Evolutionary conservation across 805 yeast genomes (phyloP).

Genomic region (Cyberlindnera mycetangii): DNA sequence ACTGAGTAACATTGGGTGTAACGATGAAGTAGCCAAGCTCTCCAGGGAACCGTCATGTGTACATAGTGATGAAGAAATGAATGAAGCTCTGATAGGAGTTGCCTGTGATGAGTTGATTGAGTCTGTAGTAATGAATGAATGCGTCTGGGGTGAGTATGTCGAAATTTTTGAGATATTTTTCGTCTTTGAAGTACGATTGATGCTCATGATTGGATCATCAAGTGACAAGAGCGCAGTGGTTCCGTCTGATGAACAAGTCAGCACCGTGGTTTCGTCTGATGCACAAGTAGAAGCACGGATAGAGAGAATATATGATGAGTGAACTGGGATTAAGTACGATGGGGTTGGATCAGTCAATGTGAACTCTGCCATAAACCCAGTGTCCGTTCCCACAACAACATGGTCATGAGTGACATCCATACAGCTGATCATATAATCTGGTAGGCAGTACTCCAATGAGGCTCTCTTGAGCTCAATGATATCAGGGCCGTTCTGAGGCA

Average conservation of each 20-base stretch:
- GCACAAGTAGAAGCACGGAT: conserved; percentile 35
- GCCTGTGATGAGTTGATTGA: conserved; percentile 37
- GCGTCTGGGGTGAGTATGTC: conserved; percentile 32
- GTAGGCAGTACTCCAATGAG: conserved; percentile 28
- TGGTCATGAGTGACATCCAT: conserved; percentile 43
- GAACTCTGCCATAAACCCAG: conserved; percentile 61
- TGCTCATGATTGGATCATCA: conserved; percentile 29
- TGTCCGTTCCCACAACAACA: conserved; percentile 54
- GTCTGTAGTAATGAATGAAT: conserved; percentile 40
- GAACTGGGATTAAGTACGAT: conserved; percentile 36
- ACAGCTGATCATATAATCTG: conserved; percentile 38
- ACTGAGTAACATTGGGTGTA: conserved; percentile 45
- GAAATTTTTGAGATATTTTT: conserved; percentile 32
- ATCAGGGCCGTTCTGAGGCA: conserved; percentile 24
- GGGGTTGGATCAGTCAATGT: conserved; percentile 30
- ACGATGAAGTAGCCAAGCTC: conserved; percentile 36
- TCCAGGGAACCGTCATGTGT: conserved; percentile 40
- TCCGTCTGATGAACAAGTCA: conserved; percentile 43
- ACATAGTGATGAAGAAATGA: conserved; percentile 33
- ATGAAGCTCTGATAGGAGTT: conserved; percentile 36
- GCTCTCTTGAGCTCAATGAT: conserved; percentile 23
- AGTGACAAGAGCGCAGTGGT: conserved; percentile 35
- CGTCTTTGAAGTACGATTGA: conserved; percentile 29
- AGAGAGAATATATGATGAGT: conserved; percentile 36
- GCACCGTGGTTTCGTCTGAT: conserved; percentile 32